These are phyloP conservation scores for Aspergillus melleus DNA, from an alignment of 2,329 filamentous ascomycete species.

Conservation along the genomic window DNA sequence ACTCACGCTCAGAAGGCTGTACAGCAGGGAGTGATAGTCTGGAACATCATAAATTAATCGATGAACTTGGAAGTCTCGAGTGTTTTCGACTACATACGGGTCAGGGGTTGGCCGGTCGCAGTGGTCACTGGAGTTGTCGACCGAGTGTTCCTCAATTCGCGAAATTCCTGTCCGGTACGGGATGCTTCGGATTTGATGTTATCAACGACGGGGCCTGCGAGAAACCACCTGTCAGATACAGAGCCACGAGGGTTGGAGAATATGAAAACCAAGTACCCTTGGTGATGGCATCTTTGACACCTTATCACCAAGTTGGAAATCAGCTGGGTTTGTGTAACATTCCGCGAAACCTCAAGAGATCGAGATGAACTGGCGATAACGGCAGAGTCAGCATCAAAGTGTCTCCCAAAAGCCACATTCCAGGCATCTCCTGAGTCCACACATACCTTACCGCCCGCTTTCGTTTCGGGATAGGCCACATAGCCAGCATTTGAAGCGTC, in stretches of 20 bases:
- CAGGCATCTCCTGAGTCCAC: not conserved
- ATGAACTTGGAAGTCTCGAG: not conserved
- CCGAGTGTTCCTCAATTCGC: slow-evolving; percentile 57
- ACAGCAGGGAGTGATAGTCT: slow-evolving; percentile 68
- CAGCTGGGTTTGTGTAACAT: slow-evolving; percentile 19
- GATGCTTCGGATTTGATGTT: slow-evolving; percentile 57
- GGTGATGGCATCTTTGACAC: slow-evolving; percentile 26
- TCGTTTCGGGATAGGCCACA: slow-evolving; percentile 41
- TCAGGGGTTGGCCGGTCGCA: slow-evolving; percentile 62
- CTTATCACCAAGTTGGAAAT: slow-evolving; percentile 16
- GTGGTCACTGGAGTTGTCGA: slow-evolving; percentile 55
- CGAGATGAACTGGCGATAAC: slow-evolving; percentile 16
- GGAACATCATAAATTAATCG: slow-evolving; percentile 16
- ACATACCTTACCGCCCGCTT: slow-evolving; percentile 41
- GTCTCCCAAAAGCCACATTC: not conserved
- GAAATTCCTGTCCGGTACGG: slow-evolving; percentile 59
- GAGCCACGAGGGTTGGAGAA: slow-evolving; percentile 1
- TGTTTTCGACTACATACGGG: slow-evolving; percentile 47
- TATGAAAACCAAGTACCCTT: slow-evolving; percentile 21
- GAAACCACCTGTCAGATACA: slow-evolving; percentile 17
- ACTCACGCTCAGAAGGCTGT: slow-evolving; percentile 62
- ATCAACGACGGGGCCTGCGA: slow-evolving; percentile 55
- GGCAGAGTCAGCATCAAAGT: slow-evolving; percentile 6
- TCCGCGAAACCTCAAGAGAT: not conserved
- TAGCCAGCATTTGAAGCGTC: slow-evolving; percentile 27